A percentile compares a stretch with the other conserved stretches of the same genome.
Conservation (phyloP, 1,284 basidiomycete genomes). For the Papiliotrema flavescens region DNA sequence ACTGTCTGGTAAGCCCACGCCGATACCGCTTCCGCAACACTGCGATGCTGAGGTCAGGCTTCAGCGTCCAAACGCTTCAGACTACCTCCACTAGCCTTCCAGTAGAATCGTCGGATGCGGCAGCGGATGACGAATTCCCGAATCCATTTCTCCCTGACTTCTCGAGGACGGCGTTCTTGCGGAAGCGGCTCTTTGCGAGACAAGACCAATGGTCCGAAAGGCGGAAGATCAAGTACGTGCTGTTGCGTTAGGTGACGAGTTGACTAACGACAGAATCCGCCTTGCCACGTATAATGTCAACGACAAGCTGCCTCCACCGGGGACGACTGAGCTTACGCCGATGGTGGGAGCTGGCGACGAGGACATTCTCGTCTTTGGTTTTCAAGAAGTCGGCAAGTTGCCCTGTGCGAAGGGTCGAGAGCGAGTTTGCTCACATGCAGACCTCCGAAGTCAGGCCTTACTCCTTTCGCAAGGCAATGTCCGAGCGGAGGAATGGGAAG, state of each 20-base stretch:
- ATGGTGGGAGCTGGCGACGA: conserved; percentile 34
- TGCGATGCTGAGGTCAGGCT: background rate
- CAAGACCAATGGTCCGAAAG: conserved; percentile 31
- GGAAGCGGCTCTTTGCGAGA: conserved; percentile 29
- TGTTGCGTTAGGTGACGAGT: background rate
- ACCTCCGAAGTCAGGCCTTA: conserved; percentile 36
- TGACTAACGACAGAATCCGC: conserved; percentile 24
- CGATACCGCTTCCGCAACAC: background rate
- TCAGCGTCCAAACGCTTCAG: conserved; percentile 1
- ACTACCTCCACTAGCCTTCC: background rate
- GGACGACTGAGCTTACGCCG: conserved; percentile 34
- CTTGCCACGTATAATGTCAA: conserved; percentile 46
- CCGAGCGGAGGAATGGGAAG: conserved; percentile 57
- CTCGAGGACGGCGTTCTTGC: conserved; percentile 26
- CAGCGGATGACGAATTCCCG: conserved; percentile 18
- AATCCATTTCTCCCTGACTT: conserved; percentile 34
- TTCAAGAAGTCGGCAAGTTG: conserved; percentile 41
- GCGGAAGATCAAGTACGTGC: conserved; percentile 12
- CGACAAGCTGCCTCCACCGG: conserved; percentile 37
- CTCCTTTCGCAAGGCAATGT: conserved; percentile 37
- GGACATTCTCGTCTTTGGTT: conserved; percentile 42
- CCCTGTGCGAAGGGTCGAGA: background rate
- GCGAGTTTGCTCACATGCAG: conserved; percentile 6
- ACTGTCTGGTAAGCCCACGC: conserved; percentile 4
- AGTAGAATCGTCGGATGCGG: background rate